These are phyloP conservation scores for Claviceps sp. DNA, from an alignment of 2,329 filamentous ascomycete species.

Conservation along the genomic window DNA sequence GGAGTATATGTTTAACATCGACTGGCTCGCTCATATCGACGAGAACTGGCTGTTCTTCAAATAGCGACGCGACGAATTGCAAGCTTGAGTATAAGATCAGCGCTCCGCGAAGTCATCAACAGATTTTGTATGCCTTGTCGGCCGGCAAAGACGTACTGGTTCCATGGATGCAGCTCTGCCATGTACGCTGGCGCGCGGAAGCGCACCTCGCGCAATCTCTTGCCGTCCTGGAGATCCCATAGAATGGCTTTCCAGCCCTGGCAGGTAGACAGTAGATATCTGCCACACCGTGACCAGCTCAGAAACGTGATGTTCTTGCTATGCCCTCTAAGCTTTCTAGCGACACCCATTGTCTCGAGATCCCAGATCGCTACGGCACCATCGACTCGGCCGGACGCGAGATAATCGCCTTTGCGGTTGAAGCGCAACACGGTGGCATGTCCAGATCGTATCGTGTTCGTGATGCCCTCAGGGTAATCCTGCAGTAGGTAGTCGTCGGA, in stretches of 20 bases:
- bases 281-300: conserved; percentile 86
- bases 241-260: conserved; percentile 95
- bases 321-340: conserved; percentile 85
- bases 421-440: conserved; percentile 64
- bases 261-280: conserved; percentile 82
- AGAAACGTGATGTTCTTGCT: conserved; percentile 87
- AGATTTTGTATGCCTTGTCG: too few relatives aligned
- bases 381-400: conserved; percentile 87
- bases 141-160: conserved; percentile 45
- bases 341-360: conserved; percentile 92
- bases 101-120: not conserved
- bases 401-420: conserved; percentile 85
- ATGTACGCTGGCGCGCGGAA: conserved; percentile 93
- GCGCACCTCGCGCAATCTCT: conserved; percentile 68
- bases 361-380: conserved; percentile 95
- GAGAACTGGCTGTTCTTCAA: conserved; percentile 82
- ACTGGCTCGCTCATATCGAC: conserved; percentile 63
- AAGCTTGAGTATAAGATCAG: conserved; percentile 37
- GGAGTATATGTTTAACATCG: conserved; percentile 62
- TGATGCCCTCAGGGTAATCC: conserved; percentile 85
- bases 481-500: conserved; percentile 52
- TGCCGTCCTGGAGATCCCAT: conserved; percentile 69
- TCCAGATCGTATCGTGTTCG: conserved; percentile 66
- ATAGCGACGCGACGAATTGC: conserved; percentile 80
- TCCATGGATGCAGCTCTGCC: conserved; percentile 83